Conservation (phyloP, 1,139 yeast species). For the Protomyces macrosporus region DNA sequence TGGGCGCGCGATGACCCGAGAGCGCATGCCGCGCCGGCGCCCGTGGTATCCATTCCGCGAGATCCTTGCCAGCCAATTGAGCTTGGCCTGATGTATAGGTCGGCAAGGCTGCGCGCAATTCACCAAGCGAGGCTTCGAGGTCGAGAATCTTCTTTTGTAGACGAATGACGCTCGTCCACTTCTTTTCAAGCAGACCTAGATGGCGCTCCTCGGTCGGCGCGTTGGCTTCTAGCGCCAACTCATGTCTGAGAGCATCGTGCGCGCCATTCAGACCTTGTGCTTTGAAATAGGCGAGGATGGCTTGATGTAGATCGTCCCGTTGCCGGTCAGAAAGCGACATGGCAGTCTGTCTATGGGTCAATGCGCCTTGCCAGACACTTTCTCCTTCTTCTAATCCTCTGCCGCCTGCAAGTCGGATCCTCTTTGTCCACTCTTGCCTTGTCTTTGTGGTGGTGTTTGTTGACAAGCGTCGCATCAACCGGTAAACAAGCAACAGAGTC, state of each 20-base stretch:
- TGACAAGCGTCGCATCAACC: neutral
- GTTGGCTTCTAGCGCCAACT: neutral
- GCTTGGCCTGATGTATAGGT: slow-evolving; percentile 23
- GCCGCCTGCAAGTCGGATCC: neutral
- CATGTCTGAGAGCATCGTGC: slow-evolving; percentile 6
- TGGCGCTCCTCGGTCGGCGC: slow-evolving; percentile 1
- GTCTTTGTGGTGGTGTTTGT: neutral
- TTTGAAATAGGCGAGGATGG: slow-evolving; percentile 13
- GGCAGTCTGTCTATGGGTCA: neutral
- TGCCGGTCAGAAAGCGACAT: slow-evolving; percentile 18
- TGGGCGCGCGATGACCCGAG: slow-evolving; percentile 54
- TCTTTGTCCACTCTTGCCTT: neutral
- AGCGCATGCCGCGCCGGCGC: slow-evolving; percentile 45
- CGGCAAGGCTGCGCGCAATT: slow-evolving; percentile 7
- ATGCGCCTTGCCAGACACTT: neutral
- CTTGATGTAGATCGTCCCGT: slow-evolving; percentile 19
- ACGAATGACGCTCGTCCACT: slow-evolving; percentile 83
- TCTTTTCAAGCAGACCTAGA: slow-evolving; percentile 56
- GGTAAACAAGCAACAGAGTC: neutral
- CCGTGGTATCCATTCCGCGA: slow-evolving; percentile 63
- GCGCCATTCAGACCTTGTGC: slow-evolving; percentile 5
- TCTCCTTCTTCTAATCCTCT: neutral
- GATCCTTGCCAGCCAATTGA: slow-evolving; percentile 34
- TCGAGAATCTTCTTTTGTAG: slow-evolving; percentile 59
- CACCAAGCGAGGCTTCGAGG: slow-evolving; percentile 17